A percentile compares a stretch with the other conserved stretches of the same genome.
These are phyloP conservation scores for Peronospora belbahrii DNA, from an alignment of 352 stramenopile species.

Conservation along the genomic window DNA sequence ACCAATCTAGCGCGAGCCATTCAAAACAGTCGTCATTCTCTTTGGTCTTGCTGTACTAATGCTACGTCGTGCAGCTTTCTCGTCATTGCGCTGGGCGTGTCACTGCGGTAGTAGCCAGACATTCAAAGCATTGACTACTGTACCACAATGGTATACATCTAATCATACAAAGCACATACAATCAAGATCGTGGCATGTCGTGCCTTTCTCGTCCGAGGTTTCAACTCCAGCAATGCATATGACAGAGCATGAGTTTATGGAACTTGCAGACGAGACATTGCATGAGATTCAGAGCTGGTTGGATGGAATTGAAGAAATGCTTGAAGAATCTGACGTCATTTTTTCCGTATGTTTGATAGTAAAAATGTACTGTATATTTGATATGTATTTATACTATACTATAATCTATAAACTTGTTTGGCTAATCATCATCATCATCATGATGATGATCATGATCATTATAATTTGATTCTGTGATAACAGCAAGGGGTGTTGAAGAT, in stretches of 20 bases:
- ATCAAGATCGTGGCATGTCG: conserved; percentile 1
- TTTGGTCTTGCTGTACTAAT: conserved; percentile 17
- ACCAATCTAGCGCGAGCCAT: too few species aligned
- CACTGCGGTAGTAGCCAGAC: neutral
- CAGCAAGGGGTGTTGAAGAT: conserved; percentile 95
- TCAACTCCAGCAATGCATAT: conserved; percentile 17
- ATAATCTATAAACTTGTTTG: too few species aligned
- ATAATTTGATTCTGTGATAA: too few species aligned
- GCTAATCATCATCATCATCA: too few species aligned
- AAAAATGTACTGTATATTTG: neutral
- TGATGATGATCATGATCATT: too few species aligned
- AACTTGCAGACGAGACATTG: conserved; percentile 66
- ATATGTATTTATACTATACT: too few species aligned
- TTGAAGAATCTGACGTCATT: conserved; percentile 76
- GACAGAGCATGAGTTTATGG: conserved; percentile 73
- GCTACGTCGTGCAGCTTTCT: conserved; percentile 17
- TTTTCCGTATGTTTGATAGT: conserved; percentile 41
- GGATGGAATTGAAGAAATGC: conserved; percentile 80
- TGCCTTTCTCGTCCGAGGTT: conserved; percentile 17
- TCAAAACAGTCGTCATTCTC: too few species aligned
- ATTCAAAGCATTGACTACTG: conserved; percentile 1
- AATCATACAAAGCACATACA: neutral
- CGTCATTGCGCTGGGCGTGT: conserved; percentile 14
- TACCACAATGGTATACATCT: neutral
- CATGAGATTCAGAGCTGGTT: conserved; percentile 70